Base-by-base conservation (phyloP, 2,329 filamentous ascomycete genomes). In the Penicillium thymicola region DNA sequence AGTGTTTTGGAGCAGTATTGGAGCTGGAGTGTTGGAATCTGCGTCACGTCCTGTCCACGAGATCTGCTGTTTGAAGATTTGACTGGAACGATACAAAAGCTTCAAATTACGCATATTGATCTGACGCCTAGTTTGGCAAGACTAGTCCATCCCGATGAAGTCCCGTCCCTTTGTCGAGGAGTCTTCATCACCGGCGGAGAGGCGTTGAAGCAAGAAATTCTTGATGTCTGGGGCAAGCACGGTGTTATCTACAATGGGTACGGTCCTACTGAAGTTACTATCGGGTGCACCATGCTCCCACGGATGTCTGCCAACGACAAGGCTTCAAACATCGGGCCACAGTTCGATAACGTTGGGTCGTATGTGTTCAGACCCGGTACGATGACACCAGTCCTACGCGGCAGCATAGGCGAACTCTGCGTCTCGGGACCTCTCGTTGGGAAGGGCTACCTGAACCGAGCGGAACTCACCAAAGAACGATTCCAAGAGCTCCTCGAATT, bases 101-200 rank as follows among this genome's bases (percentile, higher is more conserved):
- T 96, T 4, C 75, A 79, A 9, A 93, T 97, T 60, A 96, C 92
- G 0, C 92, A 97, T 67, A 91, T 97, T 53, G 92, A 97, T 71
- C 79, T 97, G 3, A 97, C 92, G 0, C 93, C 92, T 0, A 96
- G 90, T 70, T 78, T 97, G 16, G 92, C 92, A 2, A 83, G 89
- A 6, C 78, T 96, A 10, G 75, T 94, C 1, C 86, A 88, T 57
- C 93, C 92, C 0, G 81, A 89, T 32, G 89, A 95, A 42, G 89
- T 93, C 0, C 92, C 92, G 2, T 88, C 82, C 28, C 78, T 97
- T 1, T 90, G 88, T 62, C 82, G 82, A 45, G 92, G 93, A 3
- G 89, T 96, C 0, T 97, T 97, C 70, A 96, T 97, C 62, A 96
- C 92, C 0, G 92, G 93, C 8, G 92, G 92, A 2, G 92, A 97